Conservation (phyloP, 345 rosid species). For the Diplotaxis tenuifolia region DNA sequence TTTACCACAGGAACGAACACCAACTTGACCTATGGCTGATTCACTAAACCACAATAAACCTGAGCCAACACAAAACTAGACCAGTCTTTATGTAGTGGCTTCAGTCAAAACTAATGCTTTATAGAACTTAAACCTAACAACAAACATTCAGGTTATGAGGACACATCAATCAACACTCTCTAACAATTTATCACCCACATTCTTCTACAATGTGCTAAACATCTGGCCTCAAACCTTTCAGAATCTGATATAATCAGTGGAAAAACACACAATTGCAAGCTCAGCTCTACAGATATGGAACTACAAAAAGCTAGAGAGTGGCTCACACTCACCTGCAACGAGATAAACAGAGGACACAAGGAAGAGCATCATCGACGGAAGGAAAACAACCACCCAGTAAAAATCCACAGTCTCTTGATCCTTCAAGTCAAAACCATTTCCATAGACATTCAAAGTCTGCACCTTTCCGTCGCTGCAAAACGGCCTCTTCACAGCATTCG, state of each 20-base stretch:
- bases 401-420: slow-evolving; percentile 87
- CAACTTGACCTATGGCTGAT: not conserved
- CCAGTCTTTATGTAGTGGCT: not conserved
- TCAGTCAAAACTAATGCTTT: not conserved
- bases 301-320: not conserved
- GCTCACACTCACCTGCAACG: slow-evolving; percentile 57
- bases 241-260: not conserved
- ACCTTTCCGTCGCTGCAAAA: slow-evolving; percentile 67
- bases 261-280: not conserved
- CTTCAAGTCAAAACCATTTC: slow-evolving; percentile 71
- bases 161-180: not conserved
- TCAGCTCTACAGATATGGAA: not conserved
- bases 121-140: slow-evolving; percentile 4
- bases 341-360: slow-evolving; percentile 63
- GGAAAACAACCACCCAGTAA: too few relatives aligned
- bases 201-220: not conserved
- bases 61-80: not conserved
- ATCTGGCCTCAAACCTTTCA: not conserved
- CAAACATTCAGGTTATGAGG: not conserved
- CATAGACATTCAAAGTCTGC: slow-evolving; percentile 50
- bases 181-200: not conserved
- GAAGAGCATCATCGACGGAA: slow-evolving; percentile 67
- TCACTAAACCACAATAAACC: not conserved
- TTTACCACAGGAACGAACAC: not conserved
- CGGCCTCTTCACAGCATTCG: slow-evolving; percentile 52